Evolutionary conservation across 331 rosid genomes (phyloP).

Genomic region (Stylosanthes scabra): DNA sequence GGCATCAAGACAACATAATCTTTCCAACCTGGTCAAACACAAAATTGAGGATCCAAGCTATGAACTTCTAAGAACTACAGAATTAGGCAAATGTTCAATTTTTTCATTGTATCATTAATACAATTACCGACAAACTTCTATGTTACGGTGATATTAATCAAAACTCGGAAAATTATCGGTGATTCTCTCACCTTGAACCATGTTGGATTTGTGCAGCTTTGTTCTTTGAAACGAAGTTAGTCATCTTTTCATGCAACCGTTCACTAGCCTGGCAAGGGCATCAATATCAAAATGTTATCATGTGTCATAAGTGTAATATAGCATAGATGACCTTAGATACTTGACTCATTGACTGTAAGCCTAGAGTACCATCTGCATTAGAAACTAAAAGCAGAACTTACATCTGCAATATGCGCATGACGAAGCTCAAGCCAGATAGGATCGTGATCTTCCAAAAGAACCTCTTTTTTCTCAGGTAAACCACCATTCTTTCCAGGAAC

Average conservation of each 20-base stretch:
- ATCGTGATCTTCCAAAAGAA: slow-evolving; percentile 93
- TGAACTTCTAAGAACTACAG: neutral
- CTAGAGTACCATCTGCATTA: slow-evolving; percentile 11
- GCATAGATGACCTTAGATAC: slow-evolving; percentile 17
- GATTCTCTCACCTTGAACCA: slow-evolving; percentile 79
- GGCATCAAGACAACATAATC: slow-evolving; percentile 2
- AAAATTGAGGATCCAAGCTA: slow-evolving; percentile 1
- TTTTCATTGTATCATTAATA: slow-evolving; percentile 12
- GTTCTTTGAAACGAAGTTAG: slow-evolving; percentile 81
- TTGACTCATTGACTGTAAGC: neutral
- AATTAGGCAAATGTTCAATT: slow-evolving; percentile 14
- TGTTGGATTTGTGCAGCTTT: slow-evolving; percentile 95
- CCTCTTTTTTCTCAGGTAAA: slow-evolving; percentile 86
- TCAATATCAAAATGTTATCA: slow-evolving; percentile 36
- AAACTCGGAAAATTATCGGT: slow-evolving; percentile 28
- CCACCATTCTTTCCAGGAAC: slow-evolving; percentile 84
- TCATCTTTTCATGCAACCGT: slow-evolving; percentile 92
- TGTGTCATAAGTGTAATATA: slow-evolving; percentile 15
- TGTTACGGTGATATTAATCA: slow-evolving; percentile 23
- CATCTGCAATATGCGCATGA: slow-evolving; percentile 96
- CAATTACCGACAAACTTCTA: slow-evolving; percentile 19
- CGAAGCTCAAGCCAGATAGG: slow-evolving; percentile 98
- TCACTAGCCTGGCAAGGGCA: slow-evolving; percentile 82
- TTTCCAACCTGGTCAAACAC: neutral
- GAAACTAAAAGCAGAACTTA: slow-evolving; percentile 45